Evolutionary conservation across 768 basidiomycete genomes (phyloP).

Genomic region (Phylloporus rhodoxanthus): DNA sequence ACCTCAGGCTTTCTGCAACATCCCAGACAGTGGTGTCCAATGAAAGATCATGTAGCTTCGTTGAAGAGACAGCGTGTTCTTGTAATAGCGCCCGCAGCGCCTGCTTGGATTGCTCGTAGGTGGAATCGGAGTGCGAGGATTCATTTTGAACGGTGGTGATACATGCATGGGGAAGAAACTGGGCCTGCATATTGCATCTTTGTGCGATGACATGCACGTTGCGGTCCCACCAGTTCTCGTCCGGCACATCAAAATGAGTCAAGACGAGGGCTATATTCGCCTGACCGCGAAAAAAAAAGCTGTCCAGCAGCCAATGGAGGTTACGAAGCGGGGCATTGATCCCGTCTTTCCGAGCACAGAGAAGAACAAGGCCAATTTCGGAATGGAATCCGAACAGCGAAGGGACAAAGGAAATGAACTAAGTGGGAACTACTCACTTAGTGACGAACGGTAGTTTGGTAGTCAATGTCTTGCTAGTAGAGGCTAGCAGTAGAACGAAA

Average conservation of each 20-base stretch:
- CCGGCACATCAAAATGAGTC: slow-evolving; percentile 33
- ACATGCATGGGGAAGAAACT: slow-evolving; percentile 11
- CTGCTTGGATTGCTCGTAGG: slow-evolving; percentile 16
- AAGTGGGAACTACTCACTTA: too few relatives aligned
- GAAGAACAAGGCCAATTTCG: slow-evolving; percentile 38
- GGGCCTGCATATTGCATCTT: slow-evolving; percentile 9
- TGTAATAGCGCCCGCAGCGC: slow-evolving; percentile 9
- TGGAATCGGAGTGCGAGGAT: too few relatives aligned
- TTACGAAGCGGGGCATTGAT: slow-evolving; percentile 32
- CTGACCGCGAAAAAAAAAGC: slow-evolving; percentile 33
- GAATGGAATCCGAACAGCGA: too few relatives aligned
- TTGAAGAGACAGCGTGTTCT: slow-evolving; percentile 1
- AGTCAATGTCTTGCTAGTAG: too few relatives aligned
- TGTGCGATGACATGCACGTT: slow-evolving; percentile 24
- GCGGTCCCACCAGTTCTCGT: slow-evolving; percentile 35
- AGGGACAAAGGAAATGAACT: too few relatives aligned
- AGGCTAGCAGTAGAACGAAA: too few relatives aligned
- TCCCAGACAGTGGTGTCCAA: background rate
- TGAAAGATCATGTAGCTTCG: slow-evolving; percentile 17
- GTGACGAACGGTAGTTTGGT: too few relatives aligned
- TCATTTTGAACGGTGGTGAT: slow-evolving; percentile 16
- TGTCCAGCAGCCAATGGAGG: slow-evolving; percentile 35
- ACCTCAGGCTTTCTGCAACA: slow-evolving; percentile 8
- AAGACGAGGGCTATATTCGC: slow-evolving; percentile 36
- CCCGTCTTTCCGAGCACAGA: slow-evolving; percentile 34